Base-by-base conservation (phyloP, 2,329 filamentous ascomycete genomes). In the Arachnopeziza araneosa region DNA sequence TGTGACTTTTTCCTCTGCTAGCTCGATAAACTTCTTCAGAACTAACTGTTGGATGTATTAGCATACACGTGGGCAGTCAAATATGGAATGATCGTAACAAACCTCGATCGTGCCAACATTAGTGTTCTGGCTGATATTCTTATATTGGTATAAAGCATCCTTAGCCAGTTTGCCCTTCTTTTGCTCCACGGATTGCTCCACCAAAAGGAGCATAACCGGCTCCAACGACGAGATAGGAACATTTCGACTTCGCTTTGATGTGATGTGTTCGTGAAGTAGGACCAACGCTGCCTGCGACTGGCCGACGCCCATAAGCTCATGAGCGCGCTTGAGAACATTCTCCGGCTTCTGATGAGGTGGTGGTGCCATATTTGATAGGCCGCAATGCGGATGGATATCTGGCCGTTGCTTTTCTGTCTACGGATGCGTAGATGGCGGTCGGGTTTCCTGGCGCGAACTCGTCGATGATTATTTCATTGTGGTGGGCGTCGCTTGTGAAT, bases 81-180 rank as follows among this genome's bases (percentile, higher is more conserved):
- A 56, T 19, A 30, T n/a, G 60, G 50, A 10, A 48, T 52, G 22
- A 52, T 55, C 26, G 24, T 6, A 44, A 56, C 75, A 62, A 79
- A 91, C 89, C 86, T 98, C 95, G 75, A 99, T 99, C 63, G 95
- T 99, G 70, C 86, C 92, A 68, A 99, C 92, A 75, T 98, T 98
- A 70, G 93, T 96, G 80, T 99, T 99, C 77, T 99, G 95, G 59
- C 93, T 93, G 69, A 97, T 98, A 77, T 99, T 99, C 84, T 99
- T 99, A 85, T 99, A 99, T 77, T 97, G 95, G 77, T 98, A 99
- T 54, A 99, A 84, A 63, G 95, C 95, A 80, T 99, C 95, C 83
- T 99, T 99, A 76, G 93, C 95, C 63, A 95, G 84, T 79, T 99
- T 99, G 71, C 95, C 95, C 80, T 98, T 99, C 80, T 95, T 92